Percentiles rank a stretch among this genome's conserved stretches.
phyloP scores from a whole-genome alignment of 140 eudicot species.

The Bidens hawaiensis region DNA sequence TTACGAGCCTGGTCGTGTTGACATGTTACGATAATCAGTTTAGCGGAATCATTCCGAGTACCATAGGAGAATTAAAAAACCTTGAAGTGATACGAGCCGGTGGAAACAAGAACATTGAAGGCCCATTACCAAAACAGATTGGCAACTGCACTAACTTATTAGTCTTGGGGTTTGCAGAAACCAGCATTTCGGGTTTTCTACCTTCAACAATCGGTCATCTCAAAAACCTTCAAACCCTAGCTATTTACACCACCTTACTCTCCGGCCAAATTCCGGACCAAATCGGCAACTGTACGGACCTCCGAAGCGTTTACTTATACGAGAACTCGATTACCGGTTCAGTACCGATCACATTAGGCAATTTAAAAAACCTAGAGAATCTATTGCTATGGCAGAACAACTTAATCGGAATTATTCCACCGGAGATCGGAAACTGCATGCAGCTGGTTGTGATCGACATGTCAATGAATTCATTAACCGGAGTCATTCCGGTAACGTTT shows the following conservation, averaged over 20 bases:
- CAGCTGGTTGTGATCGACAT: conserved; percentile 51
- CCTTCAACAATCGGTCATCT: conserved; percentile 69
- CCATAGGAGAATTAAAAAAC: conserved; percentile 55
- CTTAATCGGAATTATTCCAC: conserved; percentile 68
- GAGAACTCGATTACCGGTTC: conserved; percentile 84
- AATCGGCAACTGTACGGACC: conserved; percentile 69
- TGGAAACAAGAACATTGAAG: conserved; percentile 86
- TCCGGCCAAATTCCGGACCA: conserved; percentile 87
- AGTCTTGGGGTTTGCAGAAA: conserved; percentile 83
- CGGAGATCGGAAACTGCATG: conserved; percentile 65
- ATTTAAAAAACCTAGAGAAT: conserved; percentile 49
- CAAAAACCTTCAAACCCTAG: conserved; percentile 65
- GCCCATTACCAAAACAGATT: conserved; percentile 64
- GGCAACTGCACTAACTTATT: conserved; percentile 64
- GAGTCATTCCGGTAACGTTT: conserved; percentile 54
- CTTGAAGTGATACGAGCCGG: conserved; percentile 77
- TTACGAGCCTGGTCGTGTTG: conserved; percentile 43
- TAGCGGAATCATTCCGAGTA: conserved; percentile 55
- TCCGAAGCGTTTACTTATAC: conserved; percentile 60
- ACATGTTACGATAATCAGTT: conserved; percentile 67
- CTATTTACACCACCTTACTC: conserved; percentile 75
- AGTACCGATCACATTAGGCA: conserved; percentile 59
- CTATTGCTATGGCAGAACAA: conserved; percentile 79
- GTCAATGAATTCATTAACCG: conserved; percentile 72
- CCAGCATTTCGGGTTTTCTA: conserved; percentile 70